Percentiles rank a stretch among this genome's conserved stretches.
phyloP scores from a whole-genome alignment of 495 filamentous ascomycete species.

The Podospora fimiseda region DNA sequence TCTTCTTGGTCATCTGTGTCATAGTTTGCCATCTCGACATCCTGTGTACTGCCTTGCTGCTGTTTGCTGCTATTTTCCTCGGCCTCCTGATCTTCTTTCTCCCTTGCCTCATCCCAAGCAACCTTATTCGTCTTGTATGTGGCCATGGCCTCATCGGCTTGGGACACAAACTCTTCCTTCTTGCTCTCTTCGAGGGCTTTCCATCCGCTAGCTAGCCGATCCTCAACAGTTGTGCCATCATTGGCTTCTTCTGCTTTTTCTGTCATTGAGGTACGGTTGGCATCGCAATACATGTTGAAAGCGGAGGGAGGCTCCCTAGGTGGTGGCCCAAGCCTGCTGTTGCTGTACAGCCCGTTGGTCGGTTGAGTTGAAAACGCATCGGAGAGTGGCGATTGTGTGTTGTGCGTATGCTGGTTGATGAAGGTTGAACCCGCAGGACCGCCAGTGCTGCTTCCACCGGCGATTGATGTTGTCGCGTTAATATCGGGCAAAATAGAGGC shows the following conservation, averaged over 20 bases:
- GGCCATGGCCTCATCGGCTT: slow-evolving; percentile 34
- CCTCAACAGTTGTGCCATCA: slow-evolving; percentile 24
- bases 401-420: slow-evolving; percentile 36
- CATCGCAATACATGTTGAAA: not conserved
- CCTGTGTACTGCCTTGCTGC: slow-evolving; percentile 29
- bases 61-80: slow-evolving; percentile 13
- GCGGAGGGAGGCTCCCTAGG: not conserved
- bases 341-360: slow-evolving; percentile 25
- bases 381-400: slow-evolving; percentile 40
- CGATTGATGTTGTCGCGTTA: slow-evolving; percentile 14
- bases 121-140: slow-evolving; percentile 42
- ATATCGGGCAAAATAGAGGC: slow-evolving; percentile 36
- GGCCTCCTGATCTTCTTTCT: slow-evolving; percentile 13
- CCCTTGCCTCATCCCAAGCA: slow-evolving; percentile 22
- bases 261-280: not conserved
- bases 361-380: slow-evolving; percentile 39
- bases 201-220: slow-evolving; percentile 45
- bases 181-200: slow-evolving; percentile 38
- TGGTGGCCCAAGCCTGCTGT: not conserved
- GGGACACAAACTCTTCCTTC: slow-evolving; percentile 37
- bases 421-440: slow-evolving; percentile 28
- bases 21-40: slow-evolving; percentile 40
- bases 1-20: slow-evolving; percentile 34
- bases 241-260: slow-evolving; percentile 34
- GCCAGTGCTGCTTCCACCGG: slow-evolving; percentile 13